Base-by-base conservation (phyloP, 1,284 basidiomycete species). In the Xanthoconium separans region DNA sequence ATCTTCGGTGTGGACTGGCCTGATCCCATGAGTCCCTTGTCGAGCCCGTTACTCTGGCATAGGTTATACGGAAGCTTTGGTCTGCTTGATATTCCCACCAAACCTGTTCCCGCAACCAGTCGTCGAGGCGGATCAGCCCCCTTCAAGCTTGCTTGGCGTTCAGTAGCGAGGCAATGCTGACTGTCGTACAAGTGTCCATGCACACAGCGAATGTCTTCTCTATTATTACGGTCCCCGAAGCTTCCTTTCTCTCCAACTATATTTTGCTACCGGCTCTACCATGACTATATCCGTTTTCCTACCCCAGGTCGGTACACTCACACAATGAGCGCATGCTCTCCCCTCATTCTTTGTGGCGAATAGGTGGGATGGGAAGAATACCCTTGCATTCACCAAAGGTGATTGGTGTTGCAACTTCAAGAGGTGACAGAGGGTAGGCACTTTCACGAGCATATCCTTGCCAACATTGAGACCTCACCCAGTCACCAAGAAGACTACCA, bases 401-500 rank as follows among this genome's bases (percentile, higher is more conserved):
- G 47, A 84, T 93, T 53, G 91, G 91, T 13, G 76, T 87, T 40
- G 82, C 83, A n/a, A 82, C 81, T 48, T 89, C 88, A 43, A 80
- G 92, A 48, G 91, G 91, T 30, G 84, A 83, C 59, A 77, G 91
- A 73, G 78, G 78, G 90, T 89, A 68, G 40, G 75, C 62, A 47
- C 13, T 37, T 50, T 39, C 24, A 8, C n/a, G 22, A 47, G 29
- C 33, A 37, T 27, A 34, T 39, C 27, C 29, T 47, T 39, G n/a
- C 46, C 44, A 10, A 43, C 30, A 42, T 47, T 63, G 44, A 68
- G 41, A 52, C 56, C 54, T 52, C 54, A 44, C 53, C 6, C 46
- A 84, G 82, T 58, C 79, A 93, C 59, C 93, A 95, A 69, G 93
- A 95, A 72, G 93, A 96, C 69, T 89, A 89, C 57, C 83, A 89